A percentile compares a stretch with the other conserved stretches of the same genome.
Conservation (phyloP, 257 asterid genomes). For the Cordia subcordata region DNA sequence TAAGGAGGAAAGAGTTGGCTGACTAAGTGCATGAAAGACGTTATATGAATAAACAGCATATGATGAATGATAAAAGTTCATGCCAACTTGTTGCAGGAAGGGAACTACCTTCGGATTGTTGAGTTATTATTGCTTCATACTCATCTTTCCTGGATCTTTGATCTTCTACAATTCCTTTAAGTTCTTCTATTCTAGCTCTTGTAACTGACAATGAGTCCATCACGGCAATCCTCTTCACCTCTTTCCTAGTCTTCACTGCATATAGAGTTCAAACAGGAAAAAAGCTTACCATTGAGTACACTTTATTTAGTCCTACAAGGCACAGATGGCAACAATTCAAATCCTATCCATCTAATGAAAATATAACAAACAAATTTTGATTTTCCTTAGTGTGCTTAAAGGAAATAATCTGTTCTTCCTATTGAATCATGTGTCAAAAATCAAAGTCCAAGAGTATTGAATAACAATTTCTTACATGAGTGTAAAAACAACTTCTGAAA, state of each 20-base stretch:
- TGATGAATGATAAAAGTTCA: constrained; percentile 10
- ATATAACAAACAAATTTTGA: too few relatives aligned
- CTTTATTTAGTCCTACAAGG: neutral
- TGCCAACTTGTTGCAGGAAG: constrained; percentile 9
- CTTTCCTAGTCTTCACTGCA: constrained; percentile 64
- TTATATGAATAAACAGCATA: neutral
- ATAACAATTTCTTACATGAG: too few relatives aligned
- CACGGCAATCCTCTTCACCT: constrained; percentile 57
- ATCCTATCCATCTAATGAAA: too few relatives aligned
- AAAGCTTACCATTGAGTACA: neutral
- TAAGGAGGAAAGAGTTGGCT: too few relatives aligned
- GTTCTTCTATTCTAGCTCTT: constrained; percentile 57
- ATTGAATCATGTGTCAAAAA: too few relatives aligned
- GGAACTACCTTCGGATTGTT: constrained; percentile 69
- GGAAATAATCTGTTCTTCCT: too few relatives aligned
- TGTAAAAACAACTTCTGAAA: too few relatives aligned
- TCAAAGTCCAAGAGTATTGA: too few relatives aligned
- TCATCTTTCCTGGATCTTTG: constrained; percentile 65
- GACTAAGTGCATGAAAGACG: too few relatives aligned
- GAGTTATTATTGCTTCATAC: constrained; percentile 70
- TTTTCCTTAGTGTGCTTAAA: too few relatives aligned
- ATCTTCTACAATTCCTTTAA: constrained; percentile 52
- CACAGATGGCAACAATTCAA: too few relatives aligned
- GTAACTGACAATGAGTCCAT: constrained; percentile 49
- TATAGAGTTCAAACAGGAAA: constrained; percentile 10